phyloP scores from a whole-genome alignment of 1,139 yeast genomes.

The Debaryomyces psychrophilus region DNA sequence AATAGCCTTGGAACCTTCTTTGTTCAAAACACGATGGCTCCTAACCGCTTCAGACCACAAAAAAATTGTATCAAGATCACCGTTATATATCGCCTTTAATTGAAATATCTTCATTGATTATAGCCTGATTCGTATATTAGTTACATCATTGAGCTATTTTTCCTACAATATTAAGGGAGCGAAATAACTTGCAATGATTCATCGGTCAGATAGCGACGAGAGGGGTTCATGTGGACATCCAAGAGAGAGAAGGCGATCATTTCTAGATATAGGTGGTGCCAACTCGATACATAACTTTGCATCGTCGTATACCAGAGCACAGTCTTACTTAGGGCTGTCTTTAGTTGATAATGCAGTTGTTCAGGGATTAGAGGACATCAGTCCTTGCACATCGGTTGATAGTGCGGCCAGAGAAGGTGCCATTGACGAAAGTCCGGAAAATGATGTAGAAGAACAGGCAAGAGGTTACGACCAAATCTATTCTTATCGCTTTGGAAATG shows the following conservation, averaged over 20 bases:
- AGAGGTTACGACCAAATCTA: constrained; percentile 18
- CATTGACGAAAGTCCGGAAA: constrained; percentile 3
- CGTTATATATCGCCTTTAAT: background rate
- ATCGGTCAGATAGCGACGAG: background rate
- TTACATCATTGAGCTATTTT: background rate
- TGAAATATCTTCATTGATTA: background rate
- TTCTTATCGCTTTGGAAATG: constrained; percentile 19
- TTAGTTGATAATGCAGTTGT: constrained; percentile 23
- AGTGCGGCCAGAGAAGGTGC: background rate
- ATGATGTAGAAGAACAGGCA: constrained; percentile 11
- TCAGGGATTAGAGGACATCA: constrained; percentile 13
- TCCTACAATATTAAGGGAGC: background rate
- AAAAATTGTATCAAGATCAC: background rate
- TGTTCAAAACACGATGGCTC: background rate
- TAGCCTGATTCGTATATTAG: background rate
- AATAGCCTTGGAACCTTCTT: background rate
- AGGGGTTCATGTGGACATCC: background rate
- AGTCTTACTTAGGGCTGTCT: constrained; percentile 48
- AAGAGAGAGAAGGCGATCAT: constrained; percentile 21
- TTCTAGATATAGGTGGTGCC: constrained; percentile 48
- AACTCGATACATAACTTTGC: constrained; percentile 80
- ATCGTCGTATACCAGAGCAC: constrained; percentile 77
- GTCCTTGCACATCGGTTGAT: constrained; percentile 9
- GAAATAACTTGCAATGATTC: background rate
- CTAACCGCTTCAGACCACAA: background rate